These are phyloP conservation scores for Urochloa ruziziensis DNA, from an alignment of 176 grass and related monocot genomes.

Conservation along the genomic window DNA sequence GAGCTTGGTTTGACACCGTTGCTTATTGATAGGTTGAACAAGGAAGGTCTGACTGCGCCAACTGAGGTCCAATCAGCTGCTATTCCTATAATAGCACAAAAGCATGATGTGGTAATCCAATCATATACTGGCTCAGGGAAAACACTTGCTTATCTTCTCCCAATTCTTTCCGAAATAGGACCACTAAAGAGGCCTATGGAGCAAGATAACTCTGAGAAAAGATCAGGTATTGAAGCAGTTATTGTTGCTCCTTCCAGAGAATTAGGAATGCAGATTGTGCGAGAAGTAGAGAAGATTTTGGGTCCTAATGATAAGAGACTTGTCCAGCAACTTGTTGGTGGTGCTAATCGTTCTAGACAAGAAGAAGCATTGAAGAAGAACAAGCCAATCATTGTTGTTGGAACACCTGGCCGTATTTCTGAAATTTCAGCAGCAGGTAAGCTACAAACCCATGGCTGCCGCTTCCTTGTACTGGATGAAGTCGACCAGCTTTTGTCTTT, in stretches of 20 bases:
- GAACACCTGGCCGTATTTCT: constrained; percentile 85
- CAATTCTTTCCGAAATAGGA: constrained; percentile 79
- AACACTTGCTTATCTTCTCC: constrained; percentile 82
- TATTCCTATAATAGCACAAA: constrained; percentile 74
- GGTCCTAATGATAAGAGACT: constrained; percentile 76
- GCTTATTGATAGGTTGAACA: constrained; percentile 61
- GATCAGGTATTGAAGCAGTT: constrained; percentile 74
- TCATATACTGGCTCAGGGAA: constrained; percentile 93
- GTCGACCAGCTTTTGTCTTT: constrained; percentile 89
- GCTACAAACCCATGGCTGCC: constrained; percentile 78
- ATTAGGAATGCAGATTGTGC: constrained; percentile 91
- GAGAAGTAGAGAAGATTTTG: constrained; percentile 80
- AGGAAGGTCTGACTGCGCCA: constrained; percentile 63
- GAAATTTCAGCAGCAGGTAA: constrained; percentile 91
- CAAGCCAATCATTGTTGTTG: constrained; percentile 79
- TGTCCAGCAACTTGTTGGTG: constrained; percentile 89
- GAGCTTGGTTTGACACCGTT: constrained; percentile 77
- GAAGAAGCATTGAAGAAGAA: constrained; percentile 96
- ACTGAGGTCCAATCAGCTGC: constrained; percentile 88
- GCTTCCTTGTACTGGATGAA: constrained; percentile 93
- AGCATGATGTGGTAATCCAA: constrained; percentile 81
- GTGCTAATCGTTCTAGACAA: constrained; percentile 85
- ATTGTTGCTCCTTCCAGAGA: constrained; percentile 96
- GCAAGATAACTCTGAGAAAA: constrained; percentile 47
- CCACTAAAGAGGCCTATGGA: constrained; percentile 57